Evolutionary conservation across 2,329 filamentous ascomycete genomes (phyloP).

Genomic region (Grosmannia clavigera): DNA sequence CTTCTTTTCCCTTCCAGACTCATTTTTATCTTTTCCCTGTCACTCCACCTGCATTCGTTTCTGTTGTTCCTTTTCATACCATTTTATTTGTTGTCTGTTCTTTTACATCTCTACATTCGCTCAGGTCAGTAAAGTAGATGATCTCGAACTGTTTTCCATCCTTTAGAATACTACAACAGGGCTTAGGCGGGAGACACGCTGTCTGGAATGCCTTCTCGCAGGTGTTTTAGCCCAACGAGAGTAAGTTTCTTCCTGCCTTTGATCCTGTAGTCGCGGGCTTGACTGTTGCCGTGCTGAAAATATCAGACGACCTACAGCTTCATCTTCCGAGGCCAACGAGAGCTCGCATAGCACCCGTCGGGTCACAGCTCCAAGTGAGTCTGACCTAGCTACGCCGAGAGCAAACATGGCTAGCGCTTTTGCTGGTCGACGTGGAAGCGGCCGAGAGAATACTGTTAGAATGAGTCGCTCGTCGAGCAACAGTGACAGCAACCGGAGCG

Average conservation of each 20-base stretch:
- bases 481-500: not conserved
- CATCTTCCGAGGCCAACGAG: not conserved
- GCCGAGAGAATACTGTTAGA: not conserved
- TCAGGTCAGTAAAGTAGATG: not conserved
- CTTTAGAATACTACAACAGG: not conserved
- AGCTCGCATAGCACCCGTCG: not conserved
- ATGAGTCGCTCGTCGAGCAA: not conserved
- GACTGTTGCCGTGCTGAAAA: not conserved
- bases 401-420: not conserved
- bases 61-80: not conserved
- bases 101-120: not conserved
- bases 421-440: not conserved
- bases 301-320: not conserved
- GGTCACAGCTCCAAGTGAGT: too few species aligned
- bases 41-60: not conserved
- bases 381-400: not conserved
- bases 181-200: not conserved
- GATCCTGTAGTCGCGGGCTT: too few species aligned
- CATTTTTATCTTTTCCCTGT: not conserved
- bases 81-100: not conserved
- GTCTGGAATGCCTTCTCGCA: not conserved
- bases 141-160: not conserved
- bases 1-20: not conserved
- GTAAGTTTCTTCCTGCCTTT: not conserved
- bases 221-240: not conserved